Base-by-base conservation (phyloP, 1,284 basidiomycete species). In the Coniferiporia weirii region DNA sequence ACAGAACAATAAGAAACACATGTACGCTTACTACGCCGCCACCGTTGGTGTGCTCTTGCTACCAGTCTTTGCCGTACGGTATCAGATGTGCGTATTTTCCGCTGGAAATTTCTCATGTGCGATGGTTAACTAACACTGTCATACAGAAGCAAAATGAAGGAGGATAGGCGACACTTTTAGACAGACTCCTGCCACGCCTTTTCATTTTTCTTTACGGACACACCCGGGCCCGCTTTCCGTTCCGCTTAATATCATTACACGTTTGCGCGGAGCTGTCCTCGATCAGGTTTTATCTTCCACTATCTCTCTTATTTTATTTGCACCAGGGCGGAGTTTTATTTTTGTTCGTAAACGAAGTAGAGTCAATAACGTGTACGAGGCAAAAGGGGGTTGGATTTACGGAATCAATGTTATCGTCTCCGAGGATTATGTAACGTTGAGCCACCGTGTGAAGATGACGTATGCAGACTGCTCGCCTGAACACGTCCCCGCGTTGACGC, bases 1-100 rank as follows among this genome's bases (percentile, higher is more conserved):
- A 45, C 36, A 59, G 57, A 59, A 54, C 52, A 59, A 54, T 44
- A 59, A 59, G 53, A 48, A 40, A 34, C 57, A 59, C n/a, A 44
- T 43, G 45, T 43, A 48, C 20, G 10, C 35, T 6, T 59, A 59
- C 22, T 54, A 54, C 52, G 35, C 45, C 53, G 57, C 57, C 36
- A 54, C 49, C 5, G 15, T 46, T n/a, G 57, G 57, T 32, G 52
- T 52, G 38, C 46, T 59, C 17, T 32, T 45, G 1, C 19, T 45
- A 2, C 57, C 57, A 10, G 35, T 54, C 9, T 48, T 59, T 50
- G 57, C 57, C 32, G 35, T 59, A 13, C 19, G 36, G 46, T 59
- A 59, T 47, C 57, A 59, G 32, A 6, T 59, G 57, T 59, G 19
- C 7, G 57, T 47, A 3, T 17, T 48, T 27, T 5, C 27, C 27